phyloP scores from a whole-genome alignment of 768 basidiomycete genomes.

The Plicaturopsis crispa region DNA sequence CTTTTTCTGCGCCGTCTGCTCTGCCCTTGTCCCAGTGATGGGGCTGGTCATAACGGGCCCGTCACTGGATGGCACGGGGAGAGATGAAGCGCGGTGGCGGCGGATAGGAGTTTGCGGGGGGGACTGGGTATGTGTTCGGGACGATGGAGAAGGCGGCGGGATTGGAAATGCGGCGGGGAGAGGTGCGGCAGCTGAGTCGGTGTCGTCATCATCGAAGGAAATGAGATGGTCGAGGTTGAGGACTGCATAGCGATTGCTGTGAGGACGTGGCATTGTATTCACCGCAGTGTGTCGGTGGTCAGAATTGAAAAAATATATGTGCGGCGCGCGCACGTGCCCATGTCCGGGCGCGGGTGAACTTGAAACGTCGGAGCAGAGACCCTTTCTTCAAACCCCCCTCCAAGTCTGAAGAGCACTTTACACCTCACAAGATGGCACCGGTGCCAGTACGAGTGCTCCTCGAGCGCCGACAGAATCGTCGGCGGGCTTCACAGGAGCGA shows the following conservation, averaged over 20 bases:
- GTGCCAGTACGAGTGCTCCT: no score
- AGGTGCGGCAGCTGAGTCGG: neutral
- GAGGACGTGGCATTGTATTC: neutral
- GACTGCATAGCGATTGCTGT: neutral
- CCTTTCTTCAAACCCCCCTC: neutral
- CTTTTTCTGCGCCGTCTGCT: neutral
- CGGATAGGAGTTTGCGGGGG: neutral
- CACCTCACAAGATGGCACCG: no score
- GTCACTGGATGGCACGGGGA: constrained; percentile 6
- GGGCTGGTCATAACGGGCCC: constrained; percentile 2
- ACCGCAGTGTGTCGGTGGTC: neutral
- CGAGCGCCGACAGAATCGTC: neutral
- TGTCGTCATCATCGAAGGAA: neutral
- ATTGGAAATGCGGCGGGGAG: neutral
- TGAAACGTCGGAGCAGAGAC: neutral
- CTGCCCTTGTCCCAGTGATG: constrained; percentile 3
- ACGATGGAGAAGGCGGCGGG: neutral
- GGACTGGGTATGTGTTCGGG: no score
- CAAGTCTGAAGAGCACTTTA: no score
- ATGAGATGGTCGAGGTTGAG: neutral
- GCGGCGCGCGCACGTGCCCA: neutral
- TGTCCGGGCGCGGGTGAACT: neutral
- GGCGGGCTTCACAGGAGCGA: neutral
- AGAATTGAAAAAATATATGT: no score
- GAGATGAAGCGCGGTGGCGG: neutral